Conservation (phyloP, 2,329 filamentous ascomycete genomes). For the Simplicillium sp. region DNA sequence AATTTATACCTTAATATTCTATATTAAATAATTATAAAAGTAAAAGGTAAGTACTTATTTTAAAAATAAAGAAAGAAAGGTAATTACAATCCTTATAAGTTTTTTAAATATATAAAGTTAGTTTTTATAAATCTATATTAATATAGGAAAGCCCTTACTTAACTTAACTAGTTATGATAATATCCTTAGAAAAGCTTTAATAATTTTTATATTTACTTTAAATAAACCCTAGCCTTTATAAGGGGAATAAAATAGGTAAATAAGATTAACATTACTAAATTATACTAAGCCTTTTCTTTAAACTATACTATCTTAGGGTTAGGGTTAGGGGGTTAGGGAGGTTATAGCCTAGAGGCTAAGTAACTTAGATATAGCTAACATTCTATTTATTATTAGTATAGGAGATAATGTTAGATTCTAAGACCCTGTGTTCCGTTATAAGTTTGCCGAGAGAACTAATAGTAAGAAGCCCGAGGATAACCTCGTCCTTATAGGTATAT, state of each 20-base stretch:
- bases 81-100: not conserved
- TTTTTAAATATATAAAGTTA: not conserved
- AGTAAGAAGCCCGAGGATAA: slow-evolving; percentile 38
- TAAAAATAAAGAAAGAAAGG: slow-evolving; percentile 1
- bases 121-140: not conserved
- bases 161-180: not conserved
- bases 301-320: not conserved
- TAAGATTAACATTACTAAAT: slow-evolving; percentile 1
- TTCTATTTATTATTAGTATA: slow-evolving; percentile 48
- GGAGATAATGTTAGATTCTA: slow-evolving; percentile 55
- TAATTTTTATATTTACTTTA: slow-evolving; percentile 1
- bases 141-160: no score
- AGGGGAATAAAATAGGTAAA: not conserved
- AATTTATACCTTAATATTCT: no score
- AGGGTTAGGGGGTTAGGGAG: no score
- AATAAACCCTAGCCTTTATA: not conserved
- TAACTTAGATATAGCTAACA: slow-evolving; percentile 54
- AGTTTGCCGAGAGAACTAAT: slow-evolving; percentile 40
- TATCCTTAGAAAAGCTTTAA: not conserved
- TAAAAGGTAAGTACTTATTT: not conserved
- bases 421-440: slow-evolving; percentile 55
- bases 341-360: slow-evolving; percentile 58
- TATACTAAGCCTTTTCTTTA: not conserved
- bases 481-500: slow-evolving; percentile 34
- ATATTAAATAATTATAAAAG: no score